Base-by-base conservation (phyloP, 441 rosid genomes). In the Pelargonium australe region DNA sequence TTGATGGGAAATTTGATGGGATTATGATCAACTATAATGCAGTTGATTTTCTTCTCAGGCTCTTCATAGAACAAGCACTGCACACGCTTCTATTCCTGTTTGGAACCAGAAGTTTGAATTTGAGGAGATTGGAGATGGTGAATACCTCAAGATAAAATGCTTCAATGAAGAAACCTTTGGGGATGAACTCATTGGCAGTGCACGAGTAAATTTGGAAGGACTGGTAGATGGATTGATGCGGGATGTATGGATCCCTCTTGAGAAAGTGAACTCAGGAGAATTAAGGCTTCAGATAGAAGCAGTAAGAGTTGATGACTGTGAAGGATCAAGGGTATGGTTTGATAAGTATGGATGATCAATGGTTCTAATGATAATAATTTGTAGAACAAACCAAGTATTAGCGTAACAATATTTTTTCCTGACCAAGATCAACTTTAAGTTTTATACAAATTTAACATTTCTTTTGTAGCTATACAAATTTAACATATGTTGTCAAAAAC, bases 221-320 rank as follows among this genome's bases (percentile, higher is more conserved):
- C 78, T 91, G 44, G 77, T 69, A 9, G 96, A 86, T 73, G 87
- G 99, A n/a, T 85, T 78, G 37, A 66, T 80, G 62, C 84, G 88
- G 81, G 87, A 94, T 73, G 79, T 86, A 34, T 94, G 97, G 96
- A 74, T 91, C 71, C 99, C 97, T 40, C 96, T 91, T 44, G 97
- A 89, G 82, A 93, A 88, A 72, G 99, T 85, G 51, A 88, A 72
- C 73, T 86, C 92, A 14, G 99, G 99, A 76, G 99, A 94, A 76
- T 63, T 94, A 67, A 86, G 92, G 84, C 89, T 94, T 67, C 87
- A 84, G 78, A 87, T 91, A 10, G 96, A 89, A 81, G 91, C 92
- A 51, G 72, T 81, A 64, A 81, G 73, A 73, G 76, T 82, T 2
- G 80, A 83, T 64, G 90, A 82, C 62, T 63, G 17, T 13, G 94